Base-by-base conservation (phyloP, 139 green algal species). In the Astrephomene gubernaculifera region DNA sequence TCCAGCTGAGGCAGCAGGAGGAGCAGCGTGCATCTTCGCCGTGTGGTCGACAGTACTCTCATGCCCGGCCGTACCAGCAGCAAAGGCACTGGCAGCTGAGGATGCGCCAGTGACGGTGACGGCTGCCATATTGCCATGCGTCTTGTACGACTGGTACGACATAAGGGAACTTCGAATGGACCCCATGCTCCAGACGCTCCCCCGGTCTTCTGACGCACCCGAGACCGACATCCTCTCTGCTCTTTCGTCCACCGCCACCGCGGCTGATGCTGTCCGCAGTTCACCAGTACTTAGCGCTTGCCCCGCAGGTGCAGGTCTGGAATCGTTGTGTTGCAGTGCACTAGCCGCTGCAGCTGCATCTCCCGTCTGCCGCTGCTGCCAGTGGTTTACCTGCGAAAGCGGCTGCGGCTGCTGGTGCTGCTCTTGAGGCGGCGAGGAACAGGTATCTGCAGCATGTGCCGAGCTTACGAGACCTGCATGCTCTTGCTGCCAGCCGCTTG, bases 131-230 rank as follows among this genome's bases (percentile, higher is more conserved):
- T 35, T 45, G 65, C 31, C 65, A 44, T 54, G 22, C 38, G 27
- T 75, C 17, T 21, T 5, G 38, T 35, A 72, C 41, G 38, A 57
- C 17, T 52, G 68, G 31, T 67, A 67, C 29, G 73, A 81, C 4
- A 53, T 2, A 35, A 81, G 69, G 36, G 73, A 81, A 33, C 35
- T 70, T 10, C 38, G 52, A 24, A 81, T 33, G 12, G 73, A 81
- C 7, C 53, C 52, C 73, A 81, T 69, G 36, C 73, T 81, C 73
- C 73, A 81, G 5, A 69, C 73, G 53, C 73, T 81, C 53, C 53
- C 71, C 5, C 71, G 45, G 14, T 80, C 71, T 7, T 80, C 71
- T 7, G 71, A 80, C 9, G 53, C 73, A 33, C n/a, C 73, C 35
- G 73, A 81, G 53, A 57, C 38, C 73, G 45, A 53, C 52, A 81